A percentile compares a stretch with the other conserved stretches of the same genome.
phyloP scores from a whole-genome alignment of 2,329 filamentous ascomycete genomes.

The Achaetomium macrosporum region DNA sequence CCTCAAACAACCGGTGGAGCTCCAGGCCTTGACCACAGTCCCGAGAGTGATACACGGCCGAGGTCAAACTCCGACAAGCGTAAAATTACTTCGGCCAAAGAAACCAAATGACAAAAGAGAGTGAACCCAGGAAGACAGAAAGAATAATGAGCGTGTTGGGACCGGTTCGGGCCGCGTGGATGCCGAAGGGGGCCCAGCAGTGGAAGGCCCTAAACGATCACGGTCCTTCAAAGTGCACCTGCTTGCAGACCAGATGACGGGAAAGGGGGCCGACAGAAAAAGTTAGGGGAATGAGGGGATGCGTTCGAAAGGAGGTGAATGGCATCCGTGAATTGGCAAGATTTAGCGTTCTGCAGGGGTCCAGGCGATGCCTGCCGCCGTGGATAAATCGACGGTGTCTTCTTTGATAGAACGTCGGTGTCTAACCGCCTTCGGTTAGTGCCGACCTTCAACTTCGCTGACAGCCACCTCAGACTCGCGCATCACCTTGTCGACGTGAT shows the following conservation, averaged over 20 bases:
- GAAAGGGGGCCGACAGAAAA: background rate
- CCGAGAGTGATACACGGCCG: background rate
- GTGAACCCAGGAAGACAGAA: background rate
- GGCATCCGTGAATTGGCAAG: conserved; percentile 9
- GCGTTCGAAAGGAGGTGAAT: conserved; percentile 8
- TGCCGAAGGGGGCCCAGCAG: background rate
- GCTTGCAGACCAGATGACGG: background rate
- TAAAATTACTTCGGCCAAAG: background rate
- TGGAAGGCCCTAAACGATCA: background rate
- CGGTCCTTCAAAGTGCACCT: conserved; percentile 2
- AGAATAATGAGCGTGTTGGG: conserved; percentile 3
- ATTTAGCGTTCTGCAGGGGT: conserved; percentile 11
- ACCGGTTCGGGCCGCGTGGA: background rate
- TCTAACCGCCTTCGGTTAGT: too few relatives aligned
- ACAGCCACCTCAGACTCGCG: too few relatives aligned
- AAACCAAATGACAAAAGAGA: background rate
- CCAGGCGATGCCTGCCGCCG: background rate
- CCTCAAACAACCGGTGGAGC: background rate
- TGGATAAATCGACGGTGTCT: too few relatives aligned
- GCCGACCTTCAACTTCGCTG: too few relatives aligned
- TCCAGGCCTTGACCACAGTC: background rate
- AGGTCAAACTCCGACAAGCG: background rate
- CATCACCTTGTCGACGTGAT: too few relatives aligned
- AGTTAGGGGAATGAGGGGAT: conserved; percentile 7
- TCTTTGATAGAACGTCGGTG: too few relatives aligned